Conservation (phyloP, 768 basidiomycete species). For the Suillus tomentosus region DNA sequence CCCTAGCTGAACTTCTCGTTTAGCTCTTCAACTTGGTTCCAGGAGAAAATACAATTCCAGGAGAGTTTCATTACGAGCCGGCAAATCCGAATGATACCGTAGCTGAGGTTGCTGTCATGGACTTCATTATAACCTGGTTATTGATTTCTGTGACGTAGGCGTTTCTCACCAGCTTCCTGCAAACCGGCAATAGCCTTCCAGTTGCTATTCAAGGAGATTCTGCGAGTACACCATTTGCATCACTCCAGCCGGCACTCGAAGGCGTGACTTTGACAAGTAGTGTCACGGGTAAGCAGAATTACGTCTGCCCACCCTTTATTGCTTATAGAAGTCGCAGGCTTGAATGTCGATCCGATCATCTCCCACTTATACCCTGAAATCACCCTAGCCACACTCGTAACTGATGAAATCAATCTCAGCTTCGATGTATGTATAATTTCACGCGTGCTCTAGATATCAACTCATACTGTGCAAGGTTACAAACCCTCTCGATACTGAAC, state of each 20-base stretch:
- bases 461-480: constrained; percentile 35
- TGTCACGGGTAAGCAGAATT: constrained; percentile 43
- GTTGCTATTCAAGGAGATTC: constrained; percentile 62
- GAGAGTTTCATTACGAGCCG: constrained; percentile 72
- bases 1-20: constrained; percentile 6
- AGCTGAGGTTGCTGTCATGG: constrained; percentile 44
- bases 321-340: constrained; percentile 25
- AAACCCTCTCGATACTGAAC: constrained; percentile 60
- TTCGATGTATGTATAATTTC: constrained; percentile 49
- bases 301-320: neutral
- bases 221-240: constrained; percentile 61
- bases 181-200: constrained; percentile 47
- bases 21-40: constrained; percentile 61
- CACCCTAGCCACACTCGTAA: constrained; percentile 47
- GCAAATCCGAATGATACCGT: constrained; percentile 64
- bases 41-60: constrained; percentile 50
- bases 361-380: constrained; percentile 57
- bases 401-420: constrained; percentile 53
- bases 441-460: constrained; percentile 4
- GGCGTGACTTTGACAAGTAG: constrained; percentile 52
- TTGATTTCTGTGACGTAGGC: constrained; percentile 30
- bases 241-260: constrained; percentile 56
- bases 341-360: constrained; percentile 59
- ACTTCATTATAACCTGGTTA: neutral
- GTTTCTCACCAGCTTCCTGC: constrained; percentile 64